A percentile compares a stretch with the other conserved stretches of the same genome.
These are phyloP conservation scores for Crithidia fasciculata DNA, from an alignment of 208 protist genomes.

Conservation along the genomic window DNA sequence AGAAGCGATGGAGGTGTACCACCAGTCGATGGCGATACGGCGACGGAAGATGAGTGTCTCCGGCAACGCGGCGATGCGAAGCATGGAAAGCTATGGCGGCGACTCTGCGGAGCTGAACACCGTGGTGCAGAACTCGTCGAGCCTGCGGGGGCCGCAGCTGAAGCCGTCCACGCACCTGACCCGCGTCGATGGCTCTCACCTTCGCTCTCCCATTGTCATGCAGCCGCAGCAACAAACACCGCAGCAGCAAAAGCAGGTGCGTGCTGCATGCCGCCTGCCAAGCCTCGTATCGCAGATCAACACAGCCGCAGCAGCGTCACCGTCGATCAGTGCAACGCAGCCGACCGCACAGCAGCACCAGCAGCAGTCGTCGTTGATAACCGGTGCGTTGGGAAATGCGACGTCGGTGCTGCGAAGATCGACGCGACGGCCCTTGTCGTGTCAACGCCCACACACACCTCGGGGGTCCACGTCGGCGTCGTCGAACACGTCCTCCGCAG, in stretches of 20 bases:
- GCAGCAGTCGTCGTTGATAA: background rate
- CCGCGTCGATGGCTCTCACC: background rate
- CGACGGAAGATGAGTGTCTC: constrained; percentile 12
- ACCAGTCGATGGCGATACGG: constrained; percentile 21
- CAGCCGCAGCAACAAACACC: background rate
- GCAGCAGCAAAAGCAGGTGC: background rate
- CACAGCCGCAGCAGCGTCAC: background rate
- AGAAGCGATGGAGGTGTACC: constrained; percentile 22
- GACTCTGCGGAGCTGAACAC: background rate
- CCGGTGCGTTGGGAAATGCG: background rate
- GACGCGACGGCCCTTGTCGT: background rate
- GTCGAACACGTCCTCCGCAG: background rate
- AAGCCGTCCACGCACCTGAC: constrained; percentile 7
- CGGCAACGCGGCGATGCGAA: background rate
- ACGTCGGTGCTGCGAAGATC: background rate
- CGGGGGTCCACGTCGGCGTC: background rate
- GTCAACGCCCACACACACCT: background rate
- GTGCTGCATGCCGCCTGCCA: background rate
- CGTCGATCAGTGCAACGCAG: background rate
- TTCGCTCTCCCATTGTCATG: background rate
- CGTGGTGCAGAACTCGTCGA: background rate
- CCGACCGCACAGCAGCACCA: background rate
- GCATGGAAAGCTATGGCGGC: background rate
- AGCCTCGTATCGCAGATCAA: background rate
- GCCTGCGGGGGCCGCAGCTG: constrained; percentile 13